Percentiles rank a stretch among this genome's conserved stretches.
These are phyloP conservation scores for Angomonas ambiguus DNA, from an alignment of 208 protist species.

Conservation along the genomic window DNA sequence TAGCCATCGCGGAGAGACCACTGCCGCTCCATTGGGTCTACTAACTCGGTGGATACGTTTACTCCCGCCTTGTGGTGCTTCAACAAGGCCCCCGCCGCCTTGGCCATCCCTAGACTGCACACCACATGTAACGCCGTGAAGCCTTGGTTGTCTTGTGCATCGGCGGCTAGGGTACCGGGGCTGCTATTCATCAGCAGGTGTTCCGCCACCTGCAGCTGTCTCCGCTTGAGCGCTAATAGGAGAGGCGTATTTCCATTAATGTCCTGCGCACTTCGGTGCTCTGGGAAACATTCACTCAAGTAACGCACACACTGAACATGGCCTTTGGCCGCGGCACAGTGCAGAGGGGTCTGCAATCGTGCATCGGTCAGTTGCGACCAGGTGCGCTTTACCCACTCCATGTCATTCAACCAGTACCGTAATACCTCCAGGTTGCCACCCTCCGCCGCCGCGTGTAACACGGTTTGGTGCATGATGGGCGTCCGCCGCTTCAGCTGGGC, in stretches of 20 bases:
- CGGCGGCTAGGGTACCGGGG: constrained; percentile 31
- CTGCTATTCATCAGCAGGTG: constrained; percentile 39
- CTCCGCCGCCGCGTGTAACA: constrained; percentile 45
- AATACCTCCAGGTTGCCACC: constrained; percentile 39
- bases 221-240: constrained; percentile 43
- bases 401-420: constrained; percentile 47
- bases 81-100: constrained; percentile 38
- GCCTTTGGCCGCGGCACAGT: constrained; percentile 49
- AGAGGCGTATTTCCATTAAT: constrained; percentile 69
- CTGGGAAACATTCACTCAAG: constrained; percentile 33
- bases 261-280: constrained; percentile 31
- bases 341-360: constrained; percentile 62
- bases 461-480: constrained; percentile 28
- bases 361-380: constrained; percentile 33
- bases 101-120: constrained; percentile 40
- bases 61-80: constrained; percentile 39
- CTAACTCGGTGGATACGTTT: background rate
- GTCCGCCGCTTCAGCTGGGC: constrained; percentile 27
- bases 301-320: constrained; percentile 38
- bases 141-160: constrained; percentile 39
- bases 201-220: constrained; percentile 39
- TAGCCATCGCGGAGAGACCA: background rate
- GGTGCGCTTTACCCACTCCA: constrained; percentile 14
- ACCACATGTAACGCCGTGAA: constrained; percentile 57
- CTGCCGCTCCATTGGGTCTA: background rate